Percentiles rank a stretch among this genome's conserved stretches.
Conservation (phyloP, 179 eudicot species). For the Carnegiea gigantea region DNA sequence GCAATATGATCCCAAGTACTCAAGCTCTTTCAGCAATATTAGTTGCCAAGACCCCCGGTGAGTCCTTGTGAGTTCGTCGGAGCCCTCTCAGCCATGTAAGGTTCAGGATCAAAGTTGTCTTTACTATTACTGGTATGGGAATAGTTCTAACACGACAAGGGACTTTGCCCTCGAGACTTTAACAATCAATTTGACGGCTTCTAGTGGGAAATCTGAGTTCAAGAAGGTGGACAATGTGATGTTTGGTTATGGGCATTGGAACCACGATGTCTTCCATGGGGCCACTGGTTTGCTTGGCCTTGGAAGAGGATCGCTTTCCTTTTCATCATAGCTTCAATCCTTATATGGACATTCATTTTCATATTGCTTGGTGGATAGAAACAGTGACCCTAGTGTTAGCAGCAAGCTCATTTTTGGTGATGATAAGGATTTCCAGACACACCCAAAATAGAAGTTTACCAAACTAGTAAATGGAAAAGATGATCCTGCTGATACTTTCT, state of each 20-base stretch:
- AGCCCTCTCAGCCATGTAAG: conserved; percentile 34
- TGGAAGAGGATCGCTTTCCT: conserved; percentile 49
- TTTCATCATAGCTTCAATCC: conserved; percentile 45
- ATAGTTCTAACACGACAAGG: conserved; percentile 48
- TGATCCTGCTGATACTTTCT: conserved; percentile 45
- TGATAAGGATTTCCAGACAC: conserved; percentile 30
- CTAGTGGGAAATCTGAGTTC: conserved; percentile 42
- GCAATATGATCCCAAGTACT: conserved; percentile 33
- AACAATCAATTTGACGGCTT: conserved; percentile 42
- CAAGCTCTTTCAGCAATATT: conserved; percentile 38
- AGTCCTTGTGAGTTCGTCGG: conserved; percentile 40
- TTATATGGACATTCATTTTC: conserved; percentile 50
- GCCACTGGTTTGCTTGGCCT: conserved; percentile 49
- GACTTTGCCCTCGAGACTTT: conserved; percentile 47
- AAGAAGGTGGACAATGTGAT: conserved; percentile 42
- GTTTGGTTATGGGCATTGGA: conserved; percentile 59
- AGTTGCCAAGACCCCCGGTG: conserved; percentile 42
- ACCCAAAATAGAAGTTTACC: conserved; percentile 41
- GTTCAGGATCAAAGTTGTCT: conserved; percentile 33
- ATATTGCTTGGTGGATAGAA: conserved; percentile 46
- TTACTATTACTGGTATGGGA: conserved; percentile 52
- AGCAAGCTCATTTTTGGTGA: conserved; percentile 51
- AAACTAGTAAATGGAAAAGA: conserved; percentile 33
- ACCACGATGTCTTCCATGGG: conserved; percentile 52
- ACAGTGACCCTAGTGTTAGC: conserved; percentile 45